Percentiles rank a stretch among this genome's conserved stretches.
These are phyloP conservation scores for Geosmithia morbida DNA, from an alignment of 2,329 filamentous ascomycete species.

Conservation along the genomic window DNA sequence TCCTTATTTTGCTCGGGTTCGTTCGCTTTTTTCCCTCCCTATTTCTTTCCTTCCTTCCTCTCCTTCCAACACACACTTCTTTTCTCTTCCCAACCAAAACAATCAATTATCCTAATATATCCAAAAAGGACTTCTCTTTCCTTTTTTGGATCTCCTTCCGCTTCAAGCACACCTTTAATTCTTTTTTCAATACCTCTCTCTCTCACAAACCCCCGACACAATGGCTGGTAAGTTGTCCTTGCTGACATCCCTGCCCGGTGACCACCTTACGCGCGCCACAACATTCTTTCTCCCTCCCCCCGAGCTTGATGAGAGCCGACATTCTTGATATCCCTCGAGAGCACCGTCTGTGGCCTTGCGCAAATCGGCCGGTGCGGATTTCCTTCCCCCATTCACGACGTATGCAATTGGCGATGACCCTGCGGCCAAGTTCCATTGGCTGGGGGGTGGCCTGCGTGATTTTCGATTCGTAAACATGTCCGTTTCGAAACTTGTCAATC, in stretches of 20 bases:
- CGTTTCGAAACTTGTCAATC: not conserved
- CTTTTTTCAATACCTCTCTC: not conserved
- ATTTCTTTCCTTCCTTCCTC: conserved; percentile 7
- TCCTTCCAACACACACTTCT: conserved; percentile 6
- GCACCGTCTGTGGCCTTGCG: too few relatives aligned
- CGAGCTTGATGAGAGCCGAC: too few relatives aligned
- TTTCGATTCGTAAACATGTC: conserved; percentile 8
- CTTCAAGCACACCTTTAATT: conserved; percentile 8
- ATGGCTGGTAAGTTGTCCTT: conserved; percentile 27
- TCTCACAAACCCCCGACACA: conserved; percentile 9
- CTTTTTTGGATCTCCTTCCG: conserved; percentile 7
- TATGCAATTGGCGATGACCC: not conserved
- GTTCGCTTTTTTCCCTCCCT: conserved; percentile 7
- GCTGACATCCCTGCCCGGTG: too few relatives aligned
- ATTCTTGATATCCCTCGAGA: too few relatives aligned
- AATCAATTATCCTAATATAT: conserved; percentile 4
- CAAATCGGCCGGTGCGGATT: not conserved
- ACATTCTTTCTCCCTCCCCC: not conserved
- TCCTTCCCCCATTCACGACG: not conserved
- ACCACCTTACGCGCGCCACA: not conserved
- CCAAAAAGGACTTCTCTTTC: not conserved
- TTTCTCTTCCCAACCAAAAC: conserved; percentile 4
- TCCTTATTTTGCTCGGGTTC: conserved; percentile 4
- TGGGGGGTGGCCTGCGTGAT: conserved; percentile 14
- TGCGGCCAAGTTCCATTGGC: not conserved